phyloP scores from a whole-genome alignment of 148 eudicot species.

The Rhododendron molle region DNA sequence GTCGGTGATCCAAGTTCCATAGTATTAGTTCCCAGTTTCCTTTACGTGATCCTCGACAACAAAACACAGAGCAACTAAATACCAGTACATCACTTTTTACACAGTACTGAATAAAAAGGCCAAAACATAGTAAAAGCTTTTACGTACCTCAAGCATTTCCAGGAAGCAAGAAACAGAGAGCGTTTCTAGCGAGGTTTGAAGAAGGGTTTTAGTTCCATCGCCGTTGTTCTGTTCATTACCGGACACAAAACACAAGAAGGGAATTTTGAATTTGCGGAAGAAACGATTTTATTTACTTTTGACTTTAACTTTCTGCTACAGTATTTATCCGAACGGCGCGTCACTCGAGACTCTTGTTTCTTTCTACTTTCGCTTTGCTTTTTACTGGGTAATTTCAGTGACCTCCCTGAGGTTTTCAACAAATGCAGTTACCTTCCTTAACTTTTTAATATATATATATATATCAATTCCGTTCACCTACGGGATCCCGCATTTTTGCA shows the following conservation, averaged over 20 bases:
- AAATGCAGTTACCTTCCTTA: too few relatives aligned
- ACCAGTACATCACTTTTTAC: neutral
- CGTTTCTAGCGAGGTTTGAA: neutral
- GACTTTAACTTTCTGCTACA: neutral
- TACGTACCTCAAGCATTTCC: neutral
- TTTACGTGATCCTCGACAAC: neutral
- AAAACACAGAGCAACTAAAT: neutral
- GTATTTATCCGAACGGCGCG: neutral
- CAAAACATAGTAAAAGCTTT: neutral
- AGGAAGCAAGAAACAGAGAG: neutral
- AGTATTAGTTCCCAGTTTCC: neutral
- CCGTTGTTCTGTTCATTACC: neutral
- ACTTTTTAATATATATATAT: too few relatives aligned
- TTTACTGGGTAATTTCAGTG: too few relatives aligned
- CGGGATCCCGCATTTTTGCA: too few relatives aligned
- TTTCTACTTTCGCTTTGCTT: neutral
- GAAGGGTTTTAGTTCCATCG: neutral
- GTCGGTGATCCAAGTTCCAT: neutral
- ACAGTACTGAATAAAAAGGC: neutral
- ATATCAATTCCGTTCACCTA: too few relatives aligned
- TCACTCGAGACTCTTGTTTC: neutral
- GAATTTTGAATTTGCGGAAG: neutral
- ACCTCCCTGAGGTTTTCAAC: too few relatives aligned
- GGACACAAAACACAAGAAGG: neutral
- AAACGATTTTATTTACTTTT: neutral